These are phyloP conservation scores for Tricholoma terreum DNA, from an alignment of 768 basidiomycete genomes.

Conservation along the genomic window DNA sequence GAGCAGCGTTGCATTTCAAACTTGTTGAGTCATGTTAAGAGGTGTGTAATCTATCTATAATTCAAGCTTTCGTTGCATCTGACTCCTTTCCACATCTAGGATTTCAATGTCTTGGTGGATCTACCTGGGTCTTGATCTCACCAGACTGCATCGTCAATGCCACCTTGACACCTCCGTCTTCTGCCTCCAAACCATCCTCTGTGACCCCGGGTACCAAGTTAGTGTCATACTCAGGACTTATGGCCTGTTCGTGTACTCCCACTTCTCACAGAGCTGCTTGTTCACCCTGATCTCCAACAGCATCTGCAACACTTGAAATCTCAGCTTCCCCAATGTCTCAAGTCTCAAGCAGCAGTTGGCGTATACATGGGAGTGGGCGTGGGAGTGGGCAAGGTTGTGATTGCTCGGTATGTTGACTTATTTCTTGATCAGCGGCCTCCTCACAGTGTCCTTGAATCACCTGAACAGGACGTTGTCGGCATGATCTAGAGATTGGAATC, in stretches of 20 bases:
- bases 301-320: not conserved
- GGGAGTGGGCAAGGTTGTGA: not conserved
- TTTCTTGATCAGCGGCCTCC: not conserved
- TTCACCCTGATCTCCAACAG: not conserved
- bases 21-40: not conserved
- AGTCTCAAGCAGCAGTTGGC: not conserved
- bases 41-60: not conserved
- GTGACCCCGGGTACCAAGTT: not conserved
- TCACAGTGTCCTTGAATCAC: not conserved
- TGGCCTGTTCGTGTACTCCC: not conserved
- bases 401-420: not conserved
- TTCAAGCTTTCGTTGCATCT: not conserved
- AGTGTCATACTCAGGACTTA: not conserved
- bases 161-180: not conserved
- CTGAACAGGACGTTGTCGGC: too few species aligned
- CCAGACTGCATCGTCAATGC: not conserved
- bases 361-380: not conserved
- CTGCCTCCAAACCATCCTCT: not conserved
- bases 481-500: constrained; percentile 1
- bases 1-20: not conserved
- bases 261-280: not conserved
- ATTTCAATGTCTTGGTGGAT: not conserved
- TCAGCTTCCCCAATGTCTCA: not conserved
- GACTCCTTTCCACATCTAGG: not conserved
- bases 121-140: not conserved